These are phyloP conservation scores for Mycena galericulata DNA, from an alignment of 768 basidiomycete species.

Conservation along the genomic window DNA sequence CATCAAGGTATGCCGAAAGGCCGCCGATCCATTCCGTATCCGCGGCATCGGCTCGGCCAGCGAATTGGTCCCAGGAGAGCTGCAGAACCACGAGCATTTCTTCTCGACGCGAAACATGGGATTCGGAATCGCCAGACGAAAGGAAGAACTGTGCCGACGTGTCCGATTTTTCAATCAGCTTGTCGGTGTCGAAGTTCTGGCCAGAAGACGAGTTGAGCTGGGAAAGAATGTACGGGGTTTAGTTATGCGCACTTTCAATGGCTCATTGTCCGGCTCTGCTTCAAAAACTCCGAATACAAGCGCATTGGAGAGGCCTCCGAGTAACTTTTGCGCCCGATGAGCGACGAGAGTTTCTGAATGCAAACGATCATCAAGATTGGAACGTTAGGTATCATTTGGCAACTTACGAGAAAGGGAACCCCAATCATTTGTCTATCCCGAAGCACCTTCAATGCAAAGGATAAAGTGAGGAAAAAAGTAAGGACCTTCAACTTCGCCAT, in stretches of 20 bases:
- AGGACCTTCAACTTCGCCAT: constrained; percentile 76
- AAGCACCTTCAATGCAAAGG: background rate
- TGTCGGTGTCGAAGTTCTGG: constrained; percentile 68
- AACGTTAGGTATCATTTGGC: too few relatives aligned
- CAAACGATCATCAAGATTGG: background rate
- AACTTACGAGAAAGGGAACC: constrained; percentile 71
- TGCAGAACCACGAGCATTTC: constrained; percentile 37
- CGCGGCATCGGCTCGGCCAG: constrained; percentile 45
- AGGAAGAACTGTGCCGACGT: constrained; percentile 50
- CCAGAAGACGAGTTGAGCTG: too few relatives aligned
- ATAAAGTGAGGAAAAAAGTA: constrained; percentile 2
- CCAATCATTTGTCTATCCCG: constrained; percentile 70
- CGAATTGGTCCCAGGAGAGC: constrained; percentile 45
- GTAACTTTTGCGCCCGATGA: constrained; percentile 59
- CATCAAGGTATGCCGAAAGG: constrained; percentile 53
- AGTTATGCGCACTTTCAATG: constrained; percentile 57
- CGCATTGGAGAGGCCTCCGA: constrained; percentile 57
- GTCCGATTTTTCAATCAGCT: constrained; percentile 51
- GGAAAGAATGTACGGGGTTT: background rate
- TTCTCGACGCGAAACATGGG: constrained; percentile 37
- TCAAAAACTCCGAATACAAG: constrained; percentile 61
- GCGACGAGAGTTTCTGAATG: constrained; percentile 59
- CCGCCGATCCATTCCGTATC: constrained; percentile 58
- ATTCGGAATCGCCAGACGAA: constrained; percentile 18
- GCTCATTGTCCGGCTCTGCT: constrained; percentile 57